These are phyloP conservation scores for Quillaja saponaria DNA, from an alignment of 306 rosid genomes.

Conservation along the genomic window DNA sequence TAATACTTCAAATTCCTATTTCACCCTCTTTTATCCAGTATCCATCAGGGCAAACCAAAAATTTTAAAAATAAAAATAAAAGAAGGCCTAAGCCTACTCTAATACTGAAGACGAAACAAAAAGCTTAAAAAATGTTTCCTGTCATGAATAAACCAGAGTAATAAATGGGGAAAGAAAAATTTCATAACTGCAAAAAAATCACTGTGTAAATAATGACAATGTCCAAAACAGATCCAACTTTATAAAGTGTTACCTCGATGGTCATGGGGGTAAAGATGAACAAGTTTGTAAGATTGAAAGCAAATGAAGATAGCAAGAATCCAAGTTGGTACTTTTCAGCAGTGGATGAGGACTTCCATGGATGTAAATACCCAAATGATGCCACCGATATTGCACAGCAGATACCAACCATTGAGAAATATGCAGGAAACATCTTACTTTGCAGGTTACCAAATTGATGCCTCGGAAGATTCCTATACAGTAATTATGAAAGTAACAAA, in stretches of 20 bases:
- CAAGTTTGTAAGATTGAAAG: slow-evolving; percentile 81
- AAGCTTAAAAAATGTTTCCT: not conserved
- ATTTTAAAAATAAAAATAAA: too few species aligned
- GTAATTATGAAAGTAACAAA: not conserved
- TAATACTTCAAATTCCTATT: too few species aligned
- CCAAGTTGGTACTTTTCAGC: slow-evolving; percentile 91
- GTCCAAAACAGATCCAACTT: not conserved
- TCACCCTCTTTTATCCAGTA: too few species aligned
- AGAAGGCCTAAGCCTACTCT: too few species aligned
- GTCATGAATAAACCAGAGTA: not conserved
- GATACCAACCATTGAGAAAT: slow-evolving; percentile 72
- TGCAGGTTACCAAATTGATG: slow-evolving; percentile 98
- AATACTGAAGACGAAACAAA: too few species aligned
- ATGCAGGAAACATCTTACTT: slow-evolving; percentile 98
- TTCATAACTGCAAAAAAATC: not conserved
- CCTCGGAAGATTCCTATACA: slow-evolving; percentile 82
- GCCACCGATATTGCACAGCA: slow-evolving; percentile 75
- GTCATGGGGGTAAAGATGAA: slow-evolving; percentile 96
- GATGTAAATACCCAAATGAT: slow-evolving; percentile 86
- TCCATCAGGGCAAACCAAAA: too few species aligned
- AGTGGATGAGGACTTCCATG: slow-evolving; percentile 76
- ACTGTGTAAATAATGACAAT: not conserved
- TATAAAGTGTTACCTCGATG: slow-evolving; percentile 56
- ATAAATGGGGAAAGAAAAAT: not conserved
- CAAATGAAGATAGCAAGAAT: slow-evolving; percentile 78